Base-by-base conservation (phyloP, 2,329 filamentous ascomycete species). In the Cyclaneusma minus region DNA sequence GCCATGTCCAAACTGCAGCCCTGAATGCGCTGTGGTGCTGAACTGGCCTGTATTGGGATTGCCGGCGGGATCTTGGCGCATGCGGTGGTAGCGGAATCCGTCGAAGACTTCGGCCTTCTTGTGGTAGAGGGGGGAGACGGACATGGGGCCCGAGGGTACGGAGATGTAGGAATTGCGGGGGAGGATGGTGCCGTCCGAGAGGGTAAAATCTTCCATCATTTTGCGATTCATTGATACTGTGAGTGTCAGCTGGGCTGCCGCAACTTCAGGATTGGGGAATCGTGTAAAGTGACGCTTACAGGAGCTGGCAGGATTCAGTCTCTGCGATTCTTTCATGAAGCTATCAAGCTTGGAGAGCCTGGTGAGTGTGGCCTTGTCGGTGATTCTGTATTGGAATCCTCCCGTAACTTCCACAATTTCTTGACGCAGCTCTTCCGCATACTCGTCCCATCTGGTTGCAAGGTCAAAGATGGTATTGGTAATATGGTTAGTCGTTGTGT, bases 381-480 rank as follows among this genome's bases (percentile, higher is more conserved):
- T 24, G 7, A 13, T 21, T 5, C 25, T 19, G 19, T 28, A 16
- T 4, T 14, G 24, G n/a, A n/a, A 20, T 20, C 18, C 18, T 28
- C 8, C 7, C 4, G 19, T 10, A 28, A 19, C 25, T 5, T 8
- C 10, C 15, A 8, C 8, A 7, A 17, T 19, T 17, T 28, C 25
- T 11, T 22, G 4, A 5, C 25, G 25, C 6, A 28, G 18, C 13
- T 21, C 17, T 12, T 28, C 25, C 16, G 22, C 16, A 13, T 25
- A 25, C 12, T 18, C 8, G n/a, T n/a, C n/a, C n/a, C n/a, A n/a
- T 13, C 49, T 34, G 4, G 56, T 51, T 0, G 56, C 56, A 7
- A 71, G 39, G 24, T 60, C 57, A 39, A 63, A 65, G 25, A 70
- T 54, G 39, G 58, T 29, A 54, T 64, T 44, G 3, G 58, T 61